These are phyloP conservation scores for Peronospora destructor DNA, from an alignment of 352 stramenopile species.

Conservation along the genomic window DNA sequence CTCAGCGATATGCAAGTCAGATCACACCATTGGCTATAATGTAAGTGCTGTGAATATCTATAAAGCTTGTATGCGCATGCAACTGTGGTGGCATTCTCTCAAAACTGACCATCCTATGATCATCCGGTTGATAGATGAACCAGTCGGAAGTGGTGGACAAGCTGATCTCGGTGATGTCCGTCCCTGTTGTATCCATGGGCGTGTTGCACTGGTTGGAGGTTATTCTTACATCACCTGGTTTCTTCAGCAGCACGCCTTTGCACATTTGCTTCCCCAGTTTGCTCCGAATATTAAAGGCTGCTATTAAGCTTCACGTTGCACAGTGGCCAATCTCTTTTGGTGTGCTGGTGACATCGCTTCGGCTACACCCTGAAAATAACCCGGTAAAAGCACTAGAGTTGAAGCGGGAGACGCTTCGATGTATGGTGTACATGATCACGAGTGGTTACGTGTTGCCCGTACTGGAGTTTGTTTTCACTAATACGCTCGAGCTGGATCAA, in stretches of 20 bases:
- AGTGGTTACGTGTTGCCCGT: conserved; percentile 81
- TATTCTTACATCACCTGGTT: conserved; percentile 60
- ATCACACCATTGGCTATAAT: conserved; percentile 84
- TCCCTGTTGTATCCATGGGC: conserved; percentile 81
- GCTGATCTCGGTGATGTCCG: conserved; percentile 64
- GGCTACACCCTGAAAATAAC: conserved; percentile 71
- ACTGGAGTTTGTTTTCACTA: conserved; percentile 74
- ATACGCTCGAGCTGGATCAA: conserved; percentile 77
- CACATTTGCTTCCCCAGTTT: conserved; percentile 83
- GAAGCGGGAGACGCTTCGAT: conserved; percentile 76
- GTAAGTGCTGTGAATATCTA: conserved; percentile 27
- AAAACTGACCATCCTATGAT: neutral
- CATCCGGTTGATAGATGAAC: conserved; percentile 59
- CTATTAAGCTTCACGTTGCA: conserved; percentile 65
- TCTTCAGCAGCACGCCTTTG: conserved; percentile 79
- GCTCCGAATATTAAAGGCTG: conserved; percentile 66
- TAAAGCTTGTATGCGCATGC: neutral
- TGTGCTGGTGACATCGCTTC: conserved; percentile 69
- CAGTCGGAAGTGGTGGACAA: conserved; percentile 78
- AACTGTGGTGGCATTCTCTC: neutral
- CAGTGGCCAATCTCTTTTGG: conserved; percentile 82
- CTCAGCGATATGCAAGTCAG: conserved; percentile 73
- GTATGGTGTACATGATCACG: conserved; percentile 86
- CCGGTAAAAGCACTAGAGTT: conserved; percentile 81
- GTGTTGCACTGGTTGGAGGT: conserved; percentile 80